Conservation (phyloP, 495 filamentous ascomycete species). For the Lichenothelia convexa region DNA sequence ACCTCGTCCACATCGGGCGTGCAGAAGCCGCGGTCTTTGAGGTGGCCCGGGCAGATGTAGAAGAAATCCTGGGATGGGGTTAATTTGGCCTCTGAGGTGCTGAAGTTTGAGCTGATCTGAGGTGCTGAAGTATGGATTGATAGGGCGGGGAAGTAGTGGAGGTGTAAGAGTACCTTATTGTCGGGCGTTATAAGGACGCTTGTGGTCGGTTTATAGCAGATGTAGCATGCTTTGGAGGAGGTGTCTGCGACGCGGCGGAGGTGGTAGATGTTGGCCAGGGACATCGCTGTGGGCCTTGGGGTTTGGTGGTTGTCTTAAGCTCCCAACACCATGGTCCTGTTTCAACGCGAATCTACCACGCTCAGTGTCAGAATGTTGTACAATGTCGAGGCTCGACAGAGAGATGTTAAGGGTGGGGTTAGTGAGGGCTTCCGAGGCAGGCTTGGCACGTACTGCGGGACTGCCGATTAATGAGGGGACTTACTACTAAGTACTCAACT, state of each 20-base stretch:
- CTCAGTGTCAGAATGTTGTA: no score
- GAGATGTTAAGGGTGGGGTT: no score
- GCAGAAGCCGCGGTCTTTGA: constrained; percentile 71
- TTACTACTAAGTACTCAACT: no score
- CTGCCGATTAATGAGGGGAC: no score
- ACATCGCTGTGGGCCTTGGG: no score
- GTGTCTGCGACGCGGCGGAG: constrained; percentile 78
- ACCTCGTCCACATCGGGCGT: constrained; percentile 62
- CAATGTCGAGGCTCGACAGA: no score
- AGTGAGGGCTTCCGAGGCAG: no score
- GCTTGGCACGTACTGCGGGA: no score
- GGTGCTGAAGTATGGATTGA: constrained; percentile 1
- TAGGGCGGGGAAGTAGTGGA: background rate
- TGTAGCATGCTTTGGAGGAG: constrained; percentile 60
- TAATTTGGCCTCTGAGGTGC: no score
- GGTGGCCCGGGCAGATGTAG: constrained; percentile 68
- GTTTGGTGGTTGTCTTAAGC: no score
- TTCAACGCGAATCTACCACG: no score
- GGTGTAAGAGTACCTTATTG: constrained; percentile 76
- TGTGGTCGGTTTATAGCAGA: constrained; percentile 78
- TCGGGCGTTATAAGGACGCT: constrained; percentile 80
- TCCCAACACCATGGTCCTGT: no score
- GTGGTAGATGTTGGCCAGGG: constrained; percentile 68
- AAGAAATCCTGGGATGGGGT: constrained; percentile 99
- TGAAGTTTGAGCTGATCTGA: constrained; percentile 5